Conservation (phyloP, 1,284 basidiomycete genomes). For the Pisolithus thermaeus region DNA sequence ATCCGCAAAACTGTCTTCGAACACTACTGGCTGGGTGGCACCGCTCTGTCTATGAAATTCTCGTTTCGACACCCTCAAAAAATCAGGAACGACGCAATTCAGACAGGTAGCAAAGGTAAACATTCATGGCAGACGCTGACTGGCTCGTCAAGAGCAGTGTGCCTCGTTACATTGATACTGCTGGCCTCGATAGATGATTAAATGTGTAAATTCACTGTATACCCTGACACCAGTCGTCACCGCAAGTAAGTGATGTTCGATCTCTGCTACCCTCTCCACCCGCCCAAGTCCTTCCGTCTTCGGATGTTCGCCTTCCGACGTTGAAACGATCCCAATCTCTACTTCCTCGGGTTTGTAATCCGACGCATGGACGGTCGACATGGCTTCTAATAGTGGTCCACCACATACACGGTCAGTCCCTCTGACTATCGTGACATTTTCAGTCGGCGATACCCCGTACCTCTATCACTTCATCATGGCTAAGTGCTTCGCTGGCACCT, state of each 20-base stretch:
- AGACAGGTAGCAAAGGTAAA: conserved; percentile 46
- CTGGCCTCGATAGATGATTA: neutral
- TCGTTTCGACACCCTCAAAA: conserved; percentile 46
- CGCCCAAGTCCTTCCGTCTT: too few species aligned
- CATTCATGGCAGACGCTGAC: conserved; percentile 6
- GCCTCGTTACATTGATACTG: conserved; percentile 48
- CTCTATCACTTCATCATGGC: conserved; percentile 75
- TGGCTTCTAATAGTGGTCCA: conserved; percentile 92
- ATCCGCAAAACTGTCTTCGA: conserved; percentile 37
- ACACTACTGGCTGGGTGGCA: conserved; percentile 80
- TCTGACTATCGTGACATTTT: conserved; percentile 15
- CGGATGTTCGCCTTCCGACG: conserved; percentile 57
- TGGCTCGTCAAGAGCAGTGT: conserved; percentile 53
- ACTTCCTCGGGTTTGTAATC: conserved; percentile 92
- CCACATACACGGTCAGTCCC: conserved; percentile 6
- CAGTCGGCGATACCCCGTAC: conserved; percentile 42
- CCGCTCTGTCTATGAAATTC: conserved; percentile 66
- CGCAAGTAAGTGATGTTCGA: conserved; percentile 81
- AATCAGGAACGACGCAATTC: conserved; percentile 71
- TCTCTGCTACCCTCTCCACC: conserved; percentile 78
- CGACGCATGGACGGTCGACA: conserved; percentile 89
- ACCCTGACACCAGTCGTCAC: neutral
- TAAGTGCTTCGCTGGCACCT: conserved; percentile 61
- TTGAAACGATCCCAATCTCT: conserved; percentile 81
- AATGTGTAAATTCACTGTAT: conserved; percentile 1